phyloP scores from a whole-genome alignment of 768 basidiomycete species.

The Suillus spraguei region DNA sequence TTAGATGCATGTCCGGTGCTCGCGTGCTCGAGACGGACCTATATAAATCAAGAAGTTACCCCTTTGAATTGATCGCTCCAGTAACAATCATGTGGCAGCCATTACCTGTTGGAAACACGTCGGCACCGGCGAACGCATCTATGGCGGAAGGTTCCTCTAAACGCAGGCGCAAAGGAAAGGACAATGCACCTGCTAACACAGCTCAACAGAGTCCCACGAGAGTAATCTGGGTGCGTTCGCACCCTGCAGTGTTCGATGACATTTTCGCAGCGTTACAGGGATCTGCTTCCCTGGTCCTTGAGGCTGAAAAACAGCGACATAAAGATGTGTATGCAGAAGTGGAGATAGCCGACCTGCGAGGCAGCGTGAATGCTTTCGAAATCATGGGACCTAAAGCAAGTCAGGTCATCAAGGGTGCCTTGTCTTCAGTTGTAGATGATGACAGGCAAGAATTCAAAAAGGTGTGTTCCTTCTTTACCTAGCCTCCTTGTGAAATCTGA shows the following conservation, averaged over 20 bases:
- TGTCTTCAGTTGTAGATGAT: slow-evolving; percentile 52
- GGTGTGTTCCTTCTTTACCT: slow-evolving; percentile 36
- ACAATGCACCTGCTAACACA: slow-evolving; percentile 15
- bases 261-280: slow-evolving; percentile 53
- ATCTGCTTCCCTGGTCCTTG: slow-evolving; percentile 53
- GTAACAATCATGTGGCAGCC: slow-evolving; percentile 76
- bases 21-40: slow-evolving; percentile 67
- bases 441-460: slow-evolving; percentile 58
- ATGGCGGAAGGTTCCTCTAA: slow-evolving; percentile 15
- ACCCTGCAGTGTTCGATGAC: slow-evolving; percentile 70
- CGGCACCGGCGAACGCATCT: slow-evolving; percentile 2
- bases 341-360: slow-evolving; percentile 72
- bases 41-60: slow-evolving; percentile 66
- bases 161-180: slow-evolving; percentile 26
- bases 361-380: slow-evolving; percentile 80
- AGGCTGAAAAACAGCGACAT: slow-evolving; percentile 32
- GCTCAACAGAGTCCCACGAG: slow-evolving; percentile 32
- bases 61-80: slow-evolving; percentile 71
- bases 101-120: slow-evolving; percentile 5
- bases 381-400: slow-evolving; percentile 86
- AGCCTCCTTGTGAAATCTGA: slow-evolving; percentile 7
- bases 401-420: slow-evolving; percentile 68
- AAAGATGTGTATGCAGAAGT: slow-evolving; percentile 38
- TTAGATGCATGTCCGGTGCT: slow-evolving; percentile 66
- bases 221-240: slow-evolving; percentile 74